phyloP scores from a whole-genome alignment of 495 filamentous ascomycete genomes.

The Aspergillus incahuasiensis region DNA sequence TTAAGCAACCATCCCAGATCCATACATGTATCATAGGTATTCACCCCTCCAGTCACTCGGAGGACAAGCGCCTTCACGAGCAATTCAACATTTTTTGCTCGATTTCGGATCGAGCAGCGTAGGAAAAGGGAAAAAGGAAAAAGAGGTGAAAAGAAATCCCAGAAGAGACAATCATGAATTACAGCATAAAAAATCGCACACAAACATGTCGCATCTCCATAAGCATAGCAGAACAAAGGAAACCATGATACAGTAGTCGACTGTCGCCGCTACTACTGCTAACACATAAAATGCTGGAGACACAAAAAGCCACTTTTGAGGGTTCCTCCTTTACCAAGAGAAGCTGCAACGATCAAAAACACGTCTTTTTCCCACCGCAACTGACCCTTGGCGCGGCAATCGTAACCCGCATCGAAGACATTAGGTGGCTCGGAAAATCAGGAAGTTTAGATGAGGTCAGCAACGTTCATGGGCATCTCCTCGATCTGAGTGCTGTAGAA shows the following conservation, averaged over 20 bases:
- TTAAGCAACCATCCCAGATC: slow-evolving; percentile 28
- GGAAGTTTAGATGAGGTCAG: slow-evolving; percentile 51
- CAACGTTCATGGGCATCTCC: slow-evolving; percentile 62
- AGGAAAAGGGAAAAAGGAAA: slow-evolving; percentile 25
- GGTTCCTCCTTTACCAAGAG: slow-evolving; percentile 28
- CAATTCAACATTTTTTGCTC: slow-evolving; percentile 42
- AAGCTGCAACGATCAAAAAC: slow-evolving; percentile 27
- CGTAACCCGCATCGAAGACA: slow-evolving; percentile 42
- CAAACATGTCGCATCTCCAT: slow-evolving; percentile 43
- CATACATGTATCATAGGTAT: slow-evolving; percentile 20
- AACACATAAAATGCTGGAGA: slow-evolving; percentile 34
- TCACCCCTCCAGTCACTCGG: slow-evolving; percentile 22
- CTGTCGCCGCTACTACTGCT: slow-evolving; percentile 22
- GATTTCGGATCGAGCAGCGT: slow-evolving; percentile 35
- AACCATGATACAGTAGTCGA: slow-evolving; percentile 30
- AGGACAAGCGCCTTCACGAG: slow-evolving; percentile 32
- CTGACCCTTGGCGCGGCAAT: slow-evolving; percentile 32
- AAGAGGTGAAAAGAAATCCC: slow-evolving; percentile 22
- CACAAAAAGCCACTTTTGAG: slow-evolving; percentile 47
- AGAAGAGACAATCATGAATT: slow-evolving; percentile 37
- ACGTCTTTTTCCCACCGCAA: slow-evolving; percentile 30
- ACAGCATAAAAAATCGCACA: slow-evolving; percentile 40
- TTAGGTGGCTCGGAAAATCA: slow-evolving; percentile 25
- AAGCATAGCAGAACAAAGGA: slow-evolving; percentile 37
- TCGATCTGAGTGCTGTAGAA: slow-evolving; percentile 63